Evolutionary conservation across 192 early-diverging fungal species (phyloP), one percentile per base, ranked within the genome.

Genomic region (Backusella circina): DNA sequence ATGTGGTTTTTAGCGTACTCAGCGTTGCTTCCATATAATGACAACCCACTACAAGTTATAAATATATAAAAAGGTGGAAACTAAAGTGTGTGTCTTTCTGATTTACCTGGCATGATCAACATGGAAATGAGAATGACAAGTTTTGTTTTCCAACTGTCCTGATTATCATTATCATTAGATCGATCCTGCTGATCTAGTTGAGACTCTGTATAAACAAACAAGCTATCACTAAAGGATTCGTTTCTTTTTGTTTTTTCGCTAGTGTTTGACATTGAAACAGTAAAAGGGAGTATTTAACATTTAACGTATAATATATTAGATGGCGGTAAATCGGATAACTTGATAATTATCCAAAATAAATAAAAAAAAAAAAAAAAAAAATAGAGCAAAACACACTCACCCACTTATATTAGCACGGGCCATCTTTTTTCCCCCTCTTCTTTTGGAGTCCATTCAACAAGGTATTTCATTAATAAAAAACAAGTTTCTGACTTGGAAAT

Each of bases 11-110:
- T 50, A 76, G 36, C 10, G 75, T 76, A 32, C 75, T 69, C 69
- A 76, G 31, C 3, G 75, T 76, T 7, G 75, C 75, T 18, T 67
- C 54, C 41, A 76, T 35, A 69, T 51, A 76, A 64, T 76, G 75
- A 35, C 51, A 69, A 0, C 75, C 75, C 8, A 64, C 75, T 76
- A 31, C 2, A 23, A 32, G 9, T 36, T 32, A 69, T 69, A 54
- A 69, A 33, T 21, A 37, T 10, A 21, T 26, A 68, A 9, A 32
- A 18, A n/a, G 21, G 50, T 16, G 0, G 41, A 15, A 44, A 2
- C 15, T 3, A n/a, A n/a, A n/a, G 0, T 57, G 23, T 28, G 12
- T 12, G 23, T 57, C 4, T 57, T 9, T 21, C 36, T 33, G 1
- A 37, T n/a, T 57, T 74, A 74, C 75, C 69, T 33, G 75, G 75